Base-by-base conservation (phyloP, 1,284 basidiomycete genomes). In the Ceratobasidium papillatum region DNA sequence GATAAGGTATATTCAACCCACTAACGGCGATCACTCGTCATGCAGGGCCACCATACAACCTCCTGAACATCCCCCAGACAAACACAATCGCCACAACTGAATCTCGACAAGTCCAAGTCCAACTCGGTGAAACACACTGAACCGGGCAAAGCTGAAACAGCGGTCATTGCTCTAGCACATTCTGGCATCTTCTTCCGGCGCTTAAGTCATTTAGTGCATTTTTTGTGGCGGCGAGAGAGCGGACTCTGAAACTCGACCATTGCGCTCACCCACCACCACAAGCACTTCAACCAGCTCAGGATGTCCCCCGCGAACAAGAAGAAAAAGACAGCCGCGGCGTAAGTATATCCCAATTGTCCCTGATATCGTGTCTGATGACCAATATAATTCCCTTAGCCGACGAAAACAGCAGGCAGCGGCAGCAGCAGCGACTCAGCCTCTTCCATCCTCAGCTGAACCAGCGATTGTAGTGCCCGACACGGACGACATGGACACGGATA, bases 231-330 rank as follows among this genome's bases (percentile, higher is more conserved):
- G 45, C 43, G 43, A 56, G 8, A 32, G 8, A 5, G 2, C 58
- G 34, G 51, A 25, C 5, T 8, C 47, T 34, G 54, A 17, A 32
- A 25, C 27, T 2, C 32, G 7, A 9, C 25, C 30, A 22, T 9
- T 11, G 7, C 8, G 8, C 19, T n/a, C 45, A 25, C 47, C 36
- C 22, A 38, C n/a, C 38, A 58, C n/a, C n/a, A n/a, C 56, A 30
- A 59, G 3, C 11, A 9, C 9, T 4, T 4, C 58, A 9, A 59
- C 9, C 58, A 11, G 38, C 19, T 17, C 36, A 9, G 34, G 5
- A 59, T 72, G 58, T 58, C 69, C 19, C 58, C 66, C 41, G 38
- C 54, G n/a, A 71, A 36, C 69, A 72, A 72, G 69, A 72, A 72
- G 69, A 72, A 72, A 72, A 72, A 72, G 69, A 34, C 27, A 25